Conservation (phyloP, 176 grass and related monocot genomes). For the Rhynchospora breviuscula region DNA sequence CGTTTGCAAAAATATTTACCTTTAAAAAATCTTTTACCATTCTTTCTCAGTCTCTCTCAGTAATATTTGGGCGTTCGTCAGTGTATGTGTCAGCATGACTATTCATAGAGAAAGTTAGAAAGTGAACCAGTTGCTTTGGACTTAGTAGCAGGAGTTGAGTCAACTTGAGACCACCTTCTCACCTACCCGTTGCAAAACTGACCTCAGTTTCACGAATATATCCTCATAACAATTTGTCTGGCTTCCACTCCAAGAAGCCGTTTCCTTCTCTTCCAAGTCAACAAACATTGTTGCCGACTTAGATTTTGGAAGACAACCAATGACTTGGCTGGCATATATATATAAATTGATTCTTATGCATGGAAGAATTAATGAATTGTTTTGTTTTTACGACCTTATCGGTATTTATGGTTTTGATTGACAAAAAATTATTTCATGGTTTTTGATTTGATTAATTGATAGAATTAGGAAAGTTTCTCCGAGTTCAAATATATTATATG, state of each 20-base stretch:
- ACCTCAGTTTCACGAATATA: not conserved
- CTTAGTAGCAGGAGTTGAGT: not conserved
- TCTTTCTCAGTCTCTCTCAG: not conserved
- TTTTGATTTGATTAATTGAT: not conserved
- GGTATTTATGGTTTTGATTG: not conserved
- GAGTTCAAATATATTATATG: too few species aligned
- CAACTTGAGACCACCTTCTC: not conserved
- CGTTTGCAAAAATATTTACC: too few species aligned
- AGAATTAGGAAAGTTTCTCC: not conserved
- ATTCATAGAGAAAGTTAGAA: not conserved
- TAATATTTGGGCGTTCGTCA: not conserved
- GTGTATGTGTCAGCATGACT: not conserved
- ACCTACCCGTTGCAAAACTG: not conserved
- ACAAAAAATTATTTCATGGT: not conserved
- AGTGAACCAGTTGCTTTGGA: not conserved
- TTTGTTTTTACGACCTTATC: too few species aligned
- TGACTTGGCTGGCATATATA: not conserved
- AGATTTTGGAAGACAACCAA: conserved; percentile 5
- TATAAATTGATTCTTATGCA: not conserved
- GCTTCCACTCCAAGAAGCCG: conserved; percentile 4
- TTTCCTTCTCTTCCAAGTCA: not conserved
- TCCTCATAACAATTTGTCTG: not conserved
- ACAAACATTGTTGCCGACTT: conserved; percentile 4
- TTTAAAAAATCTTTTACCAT: too few species aligned
- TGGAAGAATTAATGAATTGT: not conserved